Conservation (phyloP, 257 asterid genomes). For the Cinchona pubescens region DNA sequence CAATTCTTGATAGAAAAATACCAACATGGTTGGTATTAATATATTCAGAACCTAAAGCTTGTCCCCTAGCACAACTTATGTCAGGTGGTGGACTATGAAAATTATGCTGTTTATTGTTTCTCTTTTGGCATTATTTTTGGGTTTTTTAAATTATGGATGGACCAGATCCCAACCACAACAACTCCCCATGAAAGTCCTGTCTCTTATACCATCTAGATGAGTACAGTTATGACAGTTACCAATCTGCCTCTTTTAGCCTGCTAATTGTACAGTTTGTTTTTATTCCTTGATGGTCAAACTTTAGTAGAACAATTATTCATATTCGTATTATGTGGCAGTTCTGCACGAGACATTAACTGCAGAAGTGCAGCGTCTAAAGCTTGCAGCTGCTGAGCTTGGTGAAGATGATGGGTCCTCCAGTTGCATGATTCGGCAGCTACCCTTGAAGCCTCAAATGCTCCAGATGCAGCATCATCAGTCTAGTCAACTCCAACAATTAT, state of each 20-base stretch:
- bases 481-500: conserved; percentile 36
- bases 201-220: no score
- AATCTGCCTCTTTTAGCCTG: no score
- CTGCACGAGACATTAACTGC: conserved; percentile 67
- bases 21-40: background rate
- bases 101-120: background rate
- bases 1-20: background rate
- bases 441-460: conserved; percentile 50
- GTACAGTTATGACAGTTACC: no score
- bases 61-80: background rate
- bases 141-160: no score
- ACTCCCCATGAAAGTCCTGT: no score
- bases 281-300: no score
- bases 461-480: conserved; percentile 46
- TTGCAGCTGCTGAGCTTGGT: conserved; percentile 44
- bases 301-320: background rate
- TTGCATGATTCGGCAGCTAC: conserved; percentile 32
- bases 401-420: conserved; percentile 49
- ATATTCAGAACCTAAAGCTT: background rate
- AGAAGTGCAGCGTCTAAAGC: conserved; percentile 71
- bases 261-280: no score
- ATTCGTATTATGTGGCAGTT: conserved; percentile 38
- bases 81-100: background rate
- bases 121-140: no score
- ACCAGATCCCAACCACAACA: no score